A percentile compares a stretch with the other conserved stretches of the same genome.
Evolutionary conservation across 768 basidiomycete genomes (phyloP).

Genomic region (Naganishia friedmannii): DNA sequence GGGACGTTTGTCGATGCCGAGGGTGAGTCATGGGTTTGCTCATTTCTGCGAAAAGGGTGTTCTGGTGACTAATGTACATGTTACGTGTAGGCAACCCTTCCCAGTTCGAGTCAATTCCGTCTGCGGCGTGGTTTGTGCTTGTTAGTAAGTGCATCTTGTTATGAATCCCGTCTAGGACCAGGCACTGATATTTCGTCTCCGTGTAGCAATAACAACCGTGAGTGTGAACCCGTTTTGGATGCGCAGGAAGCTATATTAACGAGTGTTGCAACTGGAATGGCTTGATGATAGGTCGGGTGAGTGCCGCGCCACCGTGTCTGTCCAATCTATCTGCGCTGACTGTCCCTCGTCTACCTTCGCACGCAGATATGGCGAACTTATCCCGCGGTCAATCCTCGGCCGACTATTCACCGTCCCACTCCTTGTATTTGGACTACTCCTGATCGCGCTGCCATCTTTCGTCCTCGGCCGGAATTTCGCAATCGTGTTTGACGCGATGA

Average conservation of each 20-base stretch:
- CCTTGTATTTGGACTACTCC: conserved; percentile 77
- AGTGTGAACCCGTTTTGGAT: not conserved
- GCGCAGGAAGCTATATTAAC: not conserved
- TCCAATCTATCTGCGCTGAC: not conserved
- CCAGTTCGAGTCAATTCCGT: conserved; percentile 62
- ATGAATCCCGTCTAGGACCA: not conserved
- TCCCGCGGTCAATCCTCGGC: conserved; percentile 81
- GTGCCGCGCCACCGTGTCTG: not conserved
- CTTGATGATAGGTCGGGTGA: conserved; percentile 14
- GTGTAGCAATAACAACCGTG: conserved; percentile 33
- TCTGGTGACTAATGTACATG: conserved; percentile 46
- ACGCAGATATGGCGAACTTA: conserved; percentile 80
- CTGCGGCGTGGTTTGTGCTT: conserved; percentile 68
- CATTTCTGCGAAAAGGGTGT: not conserved
- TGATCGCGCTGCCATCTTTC: conserved; percentile 87
- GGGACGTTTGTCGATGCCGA: conserved; percentile 79
- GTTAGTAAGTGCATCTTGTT: conserved; percentile 33
- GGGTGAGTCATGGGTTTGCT: conserved; percentile 58
- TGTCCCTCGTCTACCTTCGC: conserved; percentile 55
- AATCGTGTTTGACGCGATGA: conserved; percentile 81
- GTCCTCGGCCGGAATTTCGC: conserved; percentile 90
- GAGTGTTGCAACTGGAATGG: no score
- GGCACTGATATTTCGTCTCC: not conserved
- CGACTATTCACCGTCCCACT: conserved; percentile 80
- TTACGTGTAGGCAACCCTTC: conserved; percentile 38